Percentiles rank a stretch among this genome's conserved stretches.
These are phyloP conservation scores for Venustampulla echinocandica DNA, from an alignment of 495 filamentous ascomycete genomes.

Conservation along the genomic window DNA sequence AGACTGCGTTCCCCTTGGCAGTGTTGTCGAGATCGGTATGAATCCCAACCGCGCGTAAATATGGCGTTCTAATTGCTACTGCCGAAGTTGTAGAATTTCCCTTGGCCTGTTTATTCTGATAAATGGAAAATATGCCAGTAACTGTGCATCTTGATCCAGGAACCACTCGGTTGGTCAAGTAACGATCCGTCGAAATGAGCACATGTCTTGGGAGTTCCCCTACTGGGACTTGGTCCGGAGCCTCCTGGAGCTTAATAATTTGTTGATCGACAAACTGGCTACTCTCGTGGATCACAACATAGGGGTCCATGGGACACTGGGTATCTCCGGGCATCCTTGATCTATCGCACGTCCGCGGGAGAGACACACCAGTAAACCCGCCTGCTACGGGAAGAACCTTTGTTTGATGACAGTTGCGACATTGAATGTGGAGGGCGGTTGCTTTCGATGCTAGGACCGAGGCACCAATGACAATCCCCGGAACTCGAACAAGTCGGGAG, in stretches of 20 bases:
- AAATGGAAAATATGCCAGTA: slow-evolving; percentile 97
- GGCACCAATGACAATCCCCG: slow-evolving; percentile 95
- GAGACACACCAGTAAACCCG: slow-evolving; percentile 76
- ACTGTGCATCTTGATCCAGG: slow-evolving; percentile 91
- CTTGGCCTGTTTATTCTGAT: slow-evolving; percentile 82
- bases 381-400: slow-evolving; percentile 65
- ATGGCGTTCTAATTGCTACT: slow-evolving; percentile 92
- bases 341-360: slow-evolving; percentile 67
- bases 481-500: slow-evolving; percentile 88
- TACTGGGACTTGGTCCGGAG: slow-evolving; percentile 94
- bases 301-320: slow-evolving; percentile 86
- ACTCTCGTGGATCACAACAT: slow-evolving; percentile 89
- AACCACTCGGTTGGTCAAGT: slow-evolving; percentile 91
- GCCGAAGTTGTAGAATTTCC: slow-evolving; percentile 61
- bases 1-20: slow-evolving; percentile 74
- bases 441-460: slow-evolving; percentile 95
- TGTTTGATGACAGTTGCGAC: slow-evolving; percentile 72
- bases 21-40: slow-evolving; percentile 84
- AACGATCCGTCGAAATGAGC: slow-evolving; percentile 87
- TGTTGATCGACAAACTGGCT: slow-evolving; percentile 97
- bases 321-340: slow-evolving; percentile 39
- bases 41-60: slow-evolving; percentile 90
- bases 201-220: slow-evolving; percentile 95
- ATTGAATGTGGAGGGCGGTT: slow-evolving; percentile 77
- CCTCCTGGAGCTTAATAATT: slow-evolving; percentile 96